Conservation (phyloP, 345 rosid genomes). For the Salix dunnii region DNA sequence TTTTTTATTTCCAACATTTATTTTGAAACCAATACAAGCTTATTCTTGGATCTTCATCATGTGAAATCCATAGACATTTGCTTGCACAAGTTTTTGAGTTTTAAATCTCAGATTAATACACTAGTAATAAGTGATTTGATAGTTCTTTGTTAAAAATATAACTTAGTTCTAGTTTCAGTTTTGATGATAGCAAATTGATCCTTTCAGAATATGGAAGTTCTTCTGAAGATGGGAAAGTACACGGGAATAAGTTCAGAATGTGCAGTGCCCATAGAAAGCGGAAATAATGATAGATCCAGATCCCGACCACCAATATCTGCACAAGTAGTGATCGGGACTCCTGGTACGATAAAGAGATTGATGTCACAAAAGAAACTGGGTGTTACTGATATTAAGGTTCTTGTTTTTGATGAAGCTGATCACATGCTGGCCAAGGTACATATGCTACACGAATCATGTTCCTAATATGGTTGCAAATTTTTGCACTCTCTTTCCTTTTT, state of each 20-base stretch:
- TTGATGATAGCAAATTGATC: neutral
- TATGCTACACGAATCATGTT: neutral
- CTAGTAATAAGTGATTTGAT: too few relatives aligned
- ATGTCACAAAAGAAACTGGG: constrained; percentile 61
- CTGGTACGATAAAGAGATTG: constrained; percentile 86
- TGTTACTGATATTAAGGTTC: constrained; percentile 51
- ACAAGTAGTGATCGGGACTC: constrained; percentile 92
- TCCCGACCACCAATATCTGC: constrained; percentile 48
- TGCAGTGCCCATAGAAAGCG: constrained; percentile 65
- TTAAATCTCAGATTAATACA: too few relatives aligned
- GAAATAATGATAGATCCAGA: constrained; percentile 30
- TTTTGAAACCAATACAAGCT: too few relatives aligned
- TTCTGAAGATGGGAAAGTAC: constrained; percentile 86
- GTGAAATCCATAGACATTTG: too few relatives aligned
- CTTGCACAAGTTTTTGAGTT: too few relatives aligned
- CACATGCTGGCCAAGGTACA: constrained; percentile 88
- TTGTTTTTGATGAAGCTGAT: constrained; percentile 97
- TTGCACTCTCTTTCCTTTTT: too few relatives aligned
- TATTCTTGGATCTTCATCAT: too few relatives aligned
- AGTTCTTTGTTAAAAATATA: too few relatives aligned
- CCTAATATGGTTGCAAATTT: neutral
- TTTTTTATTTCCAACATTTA: too few relatives aligned
- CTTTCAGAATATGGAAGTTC: constrained; percentile 82
- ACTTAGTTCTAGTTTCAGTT: neutral
- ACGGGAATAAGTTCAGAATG: constrained; percentile 69